These are phyloP conservation scores for Corymbia maculata DNA, from an alignment of 345 rosid genomes.

Conservation along the genomic window DNA sequence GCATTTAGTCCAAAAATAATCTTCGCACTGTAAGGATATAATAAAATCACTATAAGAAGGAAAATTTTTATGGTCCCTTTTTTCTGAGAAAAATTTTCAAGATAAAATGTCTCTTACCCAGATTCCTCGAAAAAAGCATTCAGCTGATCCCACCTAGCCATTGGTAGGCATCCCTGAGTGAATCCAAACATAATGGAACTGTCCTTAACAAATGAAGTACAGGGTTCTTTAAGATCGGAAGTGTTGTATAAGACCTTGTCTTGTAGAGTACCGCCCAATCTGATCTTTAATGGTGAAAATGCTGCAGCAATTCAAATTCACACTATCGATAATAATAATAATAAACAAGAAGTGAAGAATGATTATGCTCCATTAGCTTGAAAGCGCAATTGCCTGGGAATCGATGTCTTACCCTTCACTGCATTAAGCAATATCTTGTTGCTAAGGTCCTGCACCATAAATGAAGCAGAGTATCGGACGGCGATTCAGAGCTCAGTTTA, in stretches of 20 bases:
- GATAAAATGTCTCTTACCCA: constrained; percentile 19
- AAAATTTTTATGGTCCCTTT: not conserved
- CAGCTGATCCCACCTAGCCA: constrained; percentile 65
- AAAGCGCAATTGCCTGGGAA: not conserved
- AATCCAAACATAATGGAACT: constrained; percentile 43
- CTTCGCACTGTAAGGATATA: constrained; percentile 35
- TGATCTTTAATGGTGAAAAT: constrained; percentile 60
- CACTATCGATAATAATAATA: not conserved
- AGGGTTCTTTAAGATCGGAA: constrained; percentile 22
- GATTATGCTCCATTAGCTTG: not conserved
- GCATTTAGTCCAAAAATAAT: constrained; percentile 77
- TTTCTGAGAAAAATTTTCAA: not conserved
- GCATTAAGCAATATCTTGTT: constrained; percentile 45
- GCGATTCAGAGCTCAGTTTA: not conserved
- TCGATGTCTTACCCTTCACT: constrained; percentile 27
- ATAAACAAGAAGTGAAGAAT: not conserved
- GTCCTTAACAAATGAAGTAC: constrained; percentile 30
- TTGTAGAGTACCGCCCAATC: constrained; percentile 67
- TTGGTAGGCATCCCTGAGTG: constrained; percentile 51
- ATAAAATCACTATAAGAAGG: not conserved
- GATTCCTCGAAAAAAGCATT: constrained; percentile 51
- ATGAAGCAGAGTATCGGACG: not conserved
- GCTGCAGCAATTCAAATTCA: constrained; percentile 18
- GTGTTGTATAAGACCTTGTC: constrained; percentile 55
- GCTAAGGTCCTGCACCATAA: constrained; percentile 44